These are phyloP conservation scores for Geotrichum aggregatum DNA, from an alignment of 1,139 yeast genomes.

Conservation along the genomic window DNA sequence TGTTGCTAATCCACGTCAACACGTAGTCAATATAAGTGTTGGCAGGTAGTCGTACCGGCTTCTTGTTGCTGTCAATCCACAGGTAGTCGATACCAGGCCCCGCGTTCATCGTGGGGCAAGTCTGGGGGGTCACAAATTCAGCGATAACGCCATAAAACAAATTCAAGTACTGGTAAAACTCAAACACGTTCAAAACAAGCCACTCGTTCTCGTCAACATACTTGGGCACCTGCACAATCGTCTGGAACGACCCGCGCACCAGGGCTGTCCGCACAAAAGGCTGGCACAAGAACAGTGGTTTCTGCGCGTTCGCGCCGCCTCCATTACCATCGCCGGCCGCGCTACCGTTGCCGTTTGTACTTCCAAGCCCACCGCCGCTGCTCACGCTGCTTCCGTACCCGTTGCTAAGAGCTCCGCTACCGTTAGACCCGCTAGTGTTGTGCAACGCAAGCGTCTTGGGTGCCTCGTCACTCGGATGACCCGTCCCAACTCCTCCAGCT, in stretches of 20 bases:
- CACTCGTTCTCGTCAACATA: constrained; percentile 94
- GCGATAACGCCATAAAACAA: constrained; percentile 85
- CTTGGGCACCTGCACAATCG: constrained; percentile 91
- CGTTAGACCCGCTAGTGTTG: constrained; percentile 16
- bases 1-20: constrained; percentile 81
- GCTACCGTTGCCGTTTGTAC: constrained; percentile 38
- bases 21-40: constrained; percentile 89
- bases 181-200: constrained; percentile 91
- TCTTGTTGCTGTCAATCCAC: constrained; percentile 73
- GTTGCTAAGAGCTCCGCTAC: constrained; percentile 13
- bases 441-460: no score
- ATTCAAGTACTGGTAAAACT: constrained; percentile 77
- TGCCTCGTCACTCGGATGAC: neutral
- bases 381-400: neutral
- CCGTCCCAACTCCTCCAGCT: constrained; percentile 2
- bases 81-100: constrained; percentile 87
- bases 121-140: constrained; percentile 84
- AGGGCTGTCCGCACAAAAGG: constrained; percentile 92
- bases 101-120: constrained; percentile 91
- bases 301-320: constrained; percentile 26
- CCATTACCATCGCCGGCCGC: constrained; percentile 16
- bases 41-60: constrained; percentile 85
- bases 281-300: constrained; percentile 76
- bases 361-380: constrained; percentile 32
- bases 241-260: constrained; percentile 95